Evolutionary conservation across 192 early-diverging fungal species (phyloP), one percentile per base, ranked within the genome.

Genomic region (Coemansia sp.): DNA sequence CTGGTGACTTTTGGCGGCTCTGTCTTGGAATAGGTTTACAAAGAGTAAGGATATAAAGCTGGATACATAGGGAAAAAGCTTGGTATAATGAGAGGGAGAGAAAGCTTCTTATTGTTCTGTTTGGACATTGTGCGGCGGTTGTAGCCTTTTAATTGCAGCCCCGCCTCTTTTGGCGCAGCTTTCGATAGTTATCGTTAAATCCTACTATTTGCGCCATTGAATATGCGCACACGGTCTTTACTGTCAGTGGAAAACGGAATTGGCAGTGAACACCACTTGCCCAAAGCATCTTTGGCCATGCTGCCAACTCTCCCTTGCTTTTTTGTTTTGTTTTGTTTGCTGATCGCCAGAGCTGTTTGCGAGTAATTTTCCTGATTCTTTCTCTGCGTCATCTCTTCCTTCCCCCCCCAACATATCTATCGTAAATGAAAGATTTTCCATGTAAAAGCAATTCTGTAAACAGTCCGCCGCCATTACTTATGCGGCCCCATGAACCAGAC

Each of bases 381-480:
- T 46, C 16, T 46, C 39, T 41, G 39, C 39, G 44, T 16, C 44
- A 14, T 18, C 21, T 24, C 49, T 24, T 52, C 21, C 23, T 45
- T 45, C 14, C 44, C 44, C 44, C 44, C 5, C 5, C 44, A 46
- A 46, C 12, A 46, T 18, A 18, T 46, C 0, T 15, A 18, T 16
- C 6, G 39, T 5, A 41, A 14, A 41, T 14, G 6, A 41, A 12
- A 4, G 30, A 30, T 30, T 26, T 53, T 53, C 11, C 6, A 9
- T 5, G 24, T 7, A 26, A 15, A 23, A 26, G 24, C 11, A 16
- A 53, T 53, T 21, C 10, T 7, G 36, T 43, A 65, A 65, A 65
- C 64, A 39, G 41, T 56, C 45, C 35, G 52, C 63, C 51, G 51
- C 46, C 51, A 36, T 66, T 36, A 15, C 18, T 48, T 36, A 67